Conservation (phyloP, 257 asterid species). For the Lantana camara region DNA sequence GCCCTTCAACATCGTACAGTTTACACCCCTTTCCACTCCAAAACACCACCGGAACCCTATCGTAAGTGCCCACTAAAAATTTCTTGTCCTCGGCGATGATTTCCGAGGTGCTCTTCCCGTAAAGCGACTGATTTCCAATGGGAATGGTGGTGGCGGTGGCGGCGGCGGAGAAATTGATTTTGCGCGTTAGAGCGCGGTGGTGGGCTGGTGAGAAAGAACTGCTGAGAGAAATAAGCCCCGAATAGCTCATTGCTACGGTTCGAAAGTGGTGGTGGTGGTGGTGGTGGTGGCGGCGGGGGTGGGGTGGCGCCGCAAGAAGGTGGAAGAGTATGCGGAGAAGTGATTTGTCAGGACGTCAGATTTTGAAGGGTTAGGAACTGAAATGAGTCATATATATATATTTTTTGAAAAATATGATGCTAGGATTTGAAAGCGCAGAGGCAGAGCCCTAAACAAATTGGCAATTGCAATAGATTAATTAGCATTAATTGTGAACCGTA, state of each 20-base stretch:
- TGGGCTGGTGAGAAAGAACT: conserved; percentile 34
- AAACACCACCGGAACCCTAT: conserved; percentile 72
- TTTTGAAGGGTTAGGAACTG: too few relatives aligned
- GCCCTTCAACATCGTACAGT: conserved; percentile 80
- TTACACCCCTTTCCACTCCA: conserved; percentile 81
- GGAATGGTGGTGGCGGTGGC: too few relatives aligned
- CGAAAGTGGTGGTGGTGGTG: not conserved
- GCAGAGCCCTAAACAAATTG: too few relatives aligned
- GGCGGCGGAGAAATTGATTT: conserved; percentile 24
- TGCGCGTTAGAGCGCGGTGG: conserved; percentile 32
- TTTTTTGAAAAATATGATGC: too few relatives aligned
- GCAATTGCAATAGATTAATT: too few relatives aligned
- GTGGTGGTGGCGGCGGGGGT: conserved; percentile 23
- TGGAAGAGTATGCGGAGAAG: too few relatives aligned
- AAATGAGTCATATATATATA: too few relatives aligned
- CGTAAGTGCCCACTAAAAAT: conserved; percentile 79
- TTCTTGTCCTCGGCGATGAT: conserved; percentile 74
- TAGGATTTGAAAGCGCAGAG: too few relatives aligned
- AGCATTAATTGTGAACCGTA: too few relatives aligned
- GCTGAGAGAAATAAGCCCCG: conserved; percentile 34
- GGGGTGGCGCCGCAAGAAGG: too few relatives aligned
- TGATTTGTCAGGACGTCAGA: not conserved
- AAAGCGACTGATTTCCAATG: conserved; percentile 17
- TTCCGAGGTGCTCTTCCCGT: conserved; percentile 41
- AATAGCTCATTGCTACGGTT: conserved; percentile 35